These are phyloP conservation scores for Neurospora sp. DNA, from an alignment of 495 filamentous ascomycete genomes.

Conservation along the genomic window DNA sequence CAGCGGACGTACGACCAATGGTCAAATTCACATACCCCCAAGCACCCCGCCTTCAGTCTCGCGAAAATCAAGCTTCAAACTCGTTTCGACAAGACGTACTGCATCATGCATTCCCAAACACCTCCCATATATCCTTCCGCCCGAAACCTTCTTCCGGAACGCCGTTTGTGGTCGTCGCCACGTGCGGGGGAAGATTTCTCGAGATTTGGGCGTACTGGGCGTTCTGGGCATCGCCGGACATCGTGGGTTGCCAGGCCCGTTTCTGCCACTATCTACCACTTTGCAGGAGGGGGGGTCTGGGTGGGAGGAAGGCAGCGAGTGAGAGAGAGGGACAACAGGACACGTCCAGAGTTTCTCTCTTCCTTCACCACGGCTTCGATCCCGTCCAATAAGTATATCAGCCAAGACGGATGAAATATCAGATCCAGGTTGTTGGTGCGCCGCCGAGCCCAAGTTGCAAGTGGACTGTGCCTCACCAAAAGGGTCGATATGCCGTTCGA, in stretches of 20 bases:
- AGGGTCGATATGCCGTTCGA: background rate
- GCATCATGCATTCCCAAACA: background rate
- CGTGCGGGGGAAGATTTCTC: constrained; percentile 16
- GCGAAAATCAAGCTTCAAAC: background rate
- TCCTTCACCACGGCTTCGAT: background rate
- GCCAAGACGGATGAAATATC: constrained; percentile 24
- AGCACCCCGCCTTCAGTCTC: background rate
- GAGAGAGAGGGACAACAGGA: background rate
- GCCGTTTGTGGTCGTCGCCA: constrained; percentile 19
- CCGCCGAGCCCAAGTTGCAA: background rate
- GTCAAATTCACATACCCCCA: background rate
- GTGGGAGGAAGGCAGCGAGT: background rate
- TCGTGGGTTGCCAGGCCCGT: background rate
- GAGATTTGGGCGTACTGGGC: constrained; percentile 2
- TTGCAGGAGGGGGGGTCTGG: background rate
- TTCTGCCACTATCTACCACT: background rate
- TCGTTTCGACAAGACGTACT: background rate
- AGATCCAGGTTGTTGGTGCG: constrained; percentile 16
- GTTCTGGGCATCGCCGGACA: constrained; percentile 2
- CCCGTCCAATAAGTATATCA: constrained; percentile 7
- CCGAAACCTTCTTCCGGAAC: constrained; percentile 22
- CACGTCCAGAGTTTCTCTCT: background rate
- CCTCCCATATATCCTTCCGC: constrained; percentile 19
- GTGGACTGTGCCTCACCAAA: background rate
- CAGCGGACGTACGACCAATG: background rate